Evolutionary conservation across 768 basidiomycete species (phyloP), one percentile per base, ranked within the genome.

Genomic region (Suillus fuscotomentosus): DNA sequence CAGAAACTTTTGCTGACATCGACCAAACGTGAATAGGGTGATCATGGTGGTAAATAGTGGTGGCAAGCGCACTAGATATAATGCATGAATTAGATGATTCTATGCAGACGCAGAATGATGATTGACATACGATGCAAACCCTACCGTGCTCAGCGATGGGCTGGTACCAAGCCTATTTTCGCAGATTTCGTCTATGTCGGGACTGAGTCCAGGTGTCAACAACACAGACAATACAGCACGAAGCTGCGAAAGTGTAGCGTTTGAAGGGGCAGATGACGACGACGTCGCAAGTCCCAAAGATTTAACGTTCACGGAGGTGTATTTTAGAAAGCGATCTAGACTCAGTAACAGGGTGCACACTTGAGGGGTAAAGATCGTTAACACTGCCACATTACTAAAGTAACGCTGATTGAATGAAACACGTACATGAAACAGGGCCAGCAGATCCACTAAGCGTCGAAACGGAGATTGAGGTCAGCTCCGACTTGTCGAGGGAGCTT

Each of bases 101-200:
- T 60, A 53, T 56, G 22, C 39, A 31, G 65, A 48, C 8, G 53
- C 55, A 50, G 24, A 31, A 20, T 53, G 27, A 34, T 38, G 24
- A 51, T 38, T 63, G 53, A 69, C 78, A 63, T 68, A 90, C 88
- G 84, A 83, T 24, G 78, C 70, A 56, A 84, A 76, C 10, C 90
- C 89, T 34, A 82, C 72, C 1, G 77, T 71, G 27, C 74, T 76
- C 17, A 68, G 71, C 1, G 83, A 80, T 22, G 71, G 71, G 1
- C 65, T 60, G 6, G 89, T 78, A 0, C 81, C 84, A 11, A 97
- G 78, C 60, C 84, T 85, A 4, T 81, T 79, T 48, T 76, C 77
- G 68, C 91, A 91, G 5, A 92, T 82, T 3, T 80, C 78, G 67
- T 97, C 95, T 24, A 92, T 88, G 47, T 86, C 88, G 0, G 77